A percentile compares a stretch with the other conserved stretches of the same genome.
Conservation (phyloP, 2,329 filamentous ascomycete species). For the Fusarium incarnatum region DNA sequence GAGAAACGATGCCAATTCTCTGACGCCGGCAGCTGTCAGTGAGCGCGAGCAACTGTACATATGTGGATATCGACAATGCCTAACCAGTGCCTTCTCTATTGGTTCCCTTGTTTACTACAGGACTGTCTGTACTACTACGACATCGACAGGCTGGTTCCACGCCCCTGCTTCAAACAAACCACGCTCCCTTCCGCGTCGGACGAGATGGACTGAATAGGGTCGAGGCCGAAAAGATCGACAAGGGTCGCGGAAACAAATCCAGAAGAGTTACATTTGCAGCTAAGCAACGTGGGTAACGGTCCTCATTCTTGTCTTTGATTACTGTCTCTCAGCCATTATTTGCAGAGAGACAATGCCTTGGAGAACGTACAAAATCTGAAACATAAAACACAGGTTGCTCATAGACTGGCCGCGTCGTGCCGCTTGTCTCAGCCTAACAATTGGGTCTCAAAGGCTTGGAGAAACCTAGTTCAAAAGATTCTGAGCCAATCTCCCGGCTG, state of each 20-base stretch:
- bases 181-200: slow-evolving; percentile 44
- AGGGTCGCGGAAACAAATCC: slow-evolving; percentile 44
- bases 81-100: slow-evolving; percentile 29
- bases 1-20: slow-evolving; percentile 32
- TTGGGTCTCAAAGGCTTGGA: slow-evolving; percentile 40
- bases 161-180: slow-evolving; percentile 34
- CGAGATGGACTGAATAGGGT: slow-evolving; percentile 42
- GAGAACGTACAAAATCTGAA: slow-evolving; percentile 26
- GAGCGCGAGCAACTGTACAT: slow-evolving; percentile 21
- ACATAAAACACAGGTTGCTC: slow-evolving; percentile 41
- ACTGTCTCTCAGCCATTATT: slow-evolving; percentile 30
- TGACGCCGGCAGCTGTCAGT: slow-evolving; percentile 12
- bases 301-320: slow-evolving; percentile 35
- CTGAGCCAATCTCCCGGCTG: slow-evolving; percentile 35
- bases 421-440: slow-evolving; percentile 45
- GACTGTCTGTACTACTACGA: slow-evolving; percentile 11
- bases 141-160: slow-evolving; percentile 38
- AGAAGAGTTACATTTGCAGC: slow-evolving; percentile 36
- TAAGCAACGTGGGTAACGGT: slow-evolving; percentile 33
- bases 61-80: slow-evolving; percentile 37
- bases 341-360: slow-evolving; percentile 23
- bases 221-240: slow-evolving; percentile 38
- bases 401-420: slow-evolving; percentile 41
- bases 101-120: slow-evolving; percentile 33
- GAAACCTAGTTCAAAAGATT: slow-evolving; percentile 39